phyloP scores from a whole-genome alignment of 176 grass and related monocot genomes.

The Echinochloa phyllopogon region DNA sequence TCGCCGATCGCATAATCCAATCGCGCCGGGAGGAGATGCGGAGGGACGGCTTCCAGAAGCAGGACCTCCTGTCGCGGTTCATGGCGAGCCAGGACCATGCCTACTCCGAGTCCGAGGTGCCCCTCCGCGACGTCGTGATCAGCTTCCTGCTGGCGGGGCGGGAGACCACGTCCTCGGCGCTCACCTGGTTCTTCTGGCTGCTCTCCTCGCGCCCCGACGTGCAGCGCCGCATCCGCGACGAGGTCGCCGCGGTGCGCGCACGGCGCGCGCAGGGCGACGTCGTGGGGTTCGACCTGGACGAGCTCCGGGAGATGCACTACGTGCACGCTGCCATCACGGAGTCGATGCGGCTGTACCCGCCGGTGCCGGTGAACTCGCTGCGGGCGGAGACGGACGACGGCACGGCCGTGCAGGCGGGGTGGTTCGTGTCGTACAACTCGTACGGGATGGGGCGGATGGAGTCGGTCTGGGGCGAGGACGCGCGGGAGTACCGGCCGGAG shows the following conservation, averaged over 20 bases:
- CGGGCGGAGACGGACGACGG: conserved; percentile 56
- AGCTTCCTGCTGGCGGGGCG: conserved; percentile 74
- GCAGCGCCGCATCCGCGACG: conserved; percentile 56
- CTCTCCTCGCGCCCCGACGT: conserved; percentile 68
- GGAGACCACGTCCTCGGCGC: conserved; percentile 69
- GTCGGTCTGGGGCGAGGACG: conserved; percentile 56
- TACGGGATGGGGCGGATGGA: conserved; percentile 75
- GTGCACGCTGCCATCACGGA: conserved; percentile 78
- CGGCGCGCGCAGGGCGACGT: neutral
- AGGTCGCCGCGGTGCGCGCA: conserved; percentile 53
- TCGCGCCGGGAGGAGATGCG: conserved; percentile 53
- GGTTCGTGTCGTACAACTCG: conserved; percentile 60
- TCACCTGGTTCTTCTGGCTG: conserved; percentile 93
- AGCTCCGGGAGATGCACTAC: conserved; percentile 83
- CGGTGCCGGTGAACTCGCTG: conserved; percentile 53
- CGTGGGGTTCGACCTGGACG: conserved; percentile 57
- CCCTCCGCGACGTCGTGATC: conserved; percentile 80
- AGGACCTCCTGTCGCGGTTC: conserved; percentile 70
- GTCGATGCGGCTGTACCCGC: conserved; percentile 78
- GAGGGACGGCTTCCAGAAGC: conserved; percentile 32
- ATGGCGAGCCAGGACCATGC: conserved; percentile 44
- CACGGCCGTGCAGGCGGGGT: conserved; percentile 51
- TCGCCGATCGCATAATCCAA: conserved; percentile 59
- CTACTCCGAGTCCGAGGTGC: conserved; percentile 54
- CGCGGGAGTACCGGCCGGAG: conserved; percentile 59